These are phyloP conservation scores for Eucalyptus coolabah DNA, from an alignment of 345 rosid species.

Conservation along the genomic window DNA sequence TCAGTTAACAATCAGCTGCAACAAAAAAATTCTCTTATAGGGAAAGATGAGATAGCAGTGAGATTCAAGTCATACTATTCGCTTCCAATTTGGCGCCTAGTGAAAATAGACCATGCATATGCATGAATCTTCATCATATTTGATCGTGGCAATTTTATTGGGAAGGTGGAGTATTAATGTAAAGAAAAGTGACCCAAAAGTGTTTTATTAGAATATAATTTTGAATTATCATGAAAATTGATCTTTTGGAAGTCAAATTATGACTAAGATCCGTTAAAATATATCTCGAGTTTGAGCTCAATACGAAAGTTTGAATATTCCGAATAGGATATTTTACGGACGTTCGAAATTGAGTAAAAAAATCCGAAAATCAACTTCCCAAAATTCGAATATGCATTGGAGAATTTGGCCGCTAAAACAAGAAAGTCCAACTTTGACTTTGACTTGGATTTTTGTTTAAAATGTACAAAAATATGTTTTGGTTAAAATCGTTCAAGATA, in stretches of 20 bases:
- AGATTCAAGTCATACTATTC: background rate
- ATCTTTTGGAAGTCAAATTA: background rate
- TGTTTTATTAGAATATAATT: background rate
- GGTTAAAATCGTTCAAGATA: too few species aligned
- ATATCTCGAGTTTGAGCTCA: rapidly evolving
- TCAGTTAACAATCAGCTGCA: background rate
- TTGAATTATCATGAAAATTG: background rate
- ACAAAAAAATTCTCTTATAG: background rate
- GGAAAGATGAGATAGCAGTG: background rate
- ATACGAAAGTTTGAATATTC: too few species aligned
- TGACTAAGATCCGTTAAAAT: background rate
- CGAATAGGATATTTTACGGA: too few species aligned
- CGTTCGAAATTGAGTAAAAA: too few species aligned
- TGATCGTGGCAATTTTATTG: background rate
- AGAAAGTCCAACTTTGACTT: too few species aligned
- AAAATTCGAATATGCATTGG: too few species aligned
- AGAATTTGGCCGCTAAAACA: too few species aligned
- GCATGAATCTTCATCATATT: background rate
- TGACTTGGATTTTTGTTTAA: too few species aligned
- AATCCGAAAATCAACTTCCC: too few species aligned
- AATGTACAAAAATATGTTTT: too few species aligned
- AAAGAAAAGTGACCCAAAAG: background rate
- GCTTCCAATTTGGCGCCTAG: background rate
- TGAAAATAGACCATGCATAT: background rate
- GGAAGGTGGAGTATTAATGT: background rate